These are phyloP conservation scores for Scortechinia acanthostroma DNA, from an alignment of 2,329 filamentous ascomycete genomes.

Conservation along the genomic window DNA sequence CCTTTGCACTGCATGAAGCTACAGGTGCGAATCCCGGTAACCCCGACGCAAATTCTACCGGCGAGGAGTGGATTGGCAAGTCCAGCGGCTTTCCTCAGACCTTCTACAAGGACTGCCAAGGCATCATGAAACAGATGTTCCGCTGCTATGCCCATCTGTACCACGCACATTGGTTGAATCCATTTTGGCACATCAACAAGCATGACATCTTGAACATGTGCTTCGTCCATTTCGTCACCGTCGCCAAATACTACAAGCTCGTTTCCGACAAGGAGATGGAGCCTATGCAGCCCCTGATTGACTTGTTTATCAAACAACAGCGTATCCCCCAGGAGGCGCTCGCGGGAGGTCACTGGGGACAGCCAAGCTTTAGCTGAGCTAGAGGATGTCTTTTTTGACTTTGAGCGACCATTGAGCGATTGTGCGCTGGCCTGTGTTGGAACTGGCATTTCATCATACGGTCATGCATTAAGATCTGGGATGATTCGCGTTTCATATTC, in stretches of 20 bases:
- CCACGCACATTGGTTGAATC: slow-evolving; percentile 53
- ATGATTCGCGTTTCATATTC: too few species aligned
- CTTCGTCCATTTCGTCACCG: slow-evolving; percentile 41
- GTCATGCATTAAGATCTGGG: too few species aligned
- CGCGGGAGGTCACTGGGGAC: neutral
- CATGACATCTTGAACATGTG: slow-evolving; percentile 41
- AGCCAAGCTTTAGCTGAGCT: neutral
- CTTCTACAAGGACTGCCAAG: slow-evolving; percentile 57
- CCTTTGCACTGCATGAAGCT: slow-evolving; percentile 8
- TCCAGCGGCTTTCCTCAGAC: slow-evolving; percentile 57
- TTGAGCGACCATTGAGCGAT: too few species aligned
- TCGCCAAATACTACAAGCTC: neutral
- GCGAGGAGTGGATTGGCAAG: slow-evolving; percentile 50
- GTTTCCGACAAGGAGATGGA: slow-evolving; percentile 2
- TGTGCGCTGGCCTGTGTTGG: too few species aligned
- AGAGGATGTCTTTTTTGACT: neutral
- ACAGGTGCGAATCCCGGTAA: slow-evolving; percentile 5
- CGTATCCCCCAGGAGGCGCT: neutral
- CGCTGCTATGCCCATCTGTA: slow-evolving; percentile 68
- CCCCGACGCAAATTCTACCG: neutral
- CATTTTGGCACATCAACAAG: slow-evolving; percentile 42
- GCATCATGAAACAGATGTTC: slow-evolving; percentile 65
- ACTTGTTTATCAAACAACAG: neutral
- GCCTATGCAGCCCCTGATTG: slow-evolving; percentile 3
- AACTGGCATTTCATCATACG: too few species aligned